Percentiles rank a stretch among this genome's conserved stretches.
Evolutionary conservation across 331 rosid species (phyloP).

Genomic region (Quercus phellos): DNA sequence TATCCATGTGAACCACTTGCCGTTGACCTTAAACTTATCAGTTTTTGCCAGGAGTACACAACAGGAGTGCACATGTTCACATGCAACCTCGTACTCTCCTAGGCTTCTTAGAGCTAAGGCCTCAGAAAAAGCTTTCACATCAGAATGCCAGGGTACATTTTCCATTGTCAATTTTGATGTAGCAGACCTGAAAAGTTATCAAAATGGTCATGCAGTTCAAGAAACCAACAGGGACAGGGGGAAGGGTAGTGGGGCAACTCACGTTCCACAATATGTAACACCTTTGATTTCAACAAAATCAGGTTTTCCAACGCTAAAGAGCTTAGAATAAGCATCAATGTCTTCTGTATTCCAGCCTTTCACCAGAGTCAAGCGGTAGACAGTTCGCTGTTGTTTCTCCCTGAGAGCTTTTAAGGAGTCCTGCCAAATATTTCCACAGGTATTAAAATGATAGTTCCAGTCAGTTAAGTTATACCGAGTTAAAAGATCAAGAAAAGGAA

Average conservation of each 20-base stretch:
- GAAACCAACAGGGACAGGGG: conserved; percentile 10
- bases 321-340: conserved; percentile 79
- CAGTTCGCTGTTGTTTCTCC: conserved; percentile 93
- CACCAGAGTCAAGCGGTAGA: conserved; percentile 87
- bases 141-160: conserved; percentile 98
- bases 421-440: conserved; percentile 37
- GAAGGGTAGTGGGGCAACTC: conserved; percentile 29
- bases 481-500: not conserved
- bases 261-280: conserved; percentile 97
- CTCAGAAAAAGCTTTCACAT: conserved; percentile 85
- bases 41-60: conserved; percentile 88
- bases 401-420: conserved; percentile 76
- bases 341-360: conserved; percentile 97
- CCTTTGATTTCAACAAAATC: conserved; percentile 97
- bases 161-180: conserved; percentile 97
- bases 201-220: conserved; percentile 20
- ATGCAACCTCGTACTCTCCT: conserved; percentile 87
- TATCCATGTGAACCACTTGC: conserved; percentile 94
- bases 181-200: conserved; percentile 53
- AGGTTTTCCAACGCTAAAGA: conserved; percentile 75
- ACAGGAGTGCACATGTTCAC: conserved; percentile 95
- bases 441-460: conserved; percentile 5
- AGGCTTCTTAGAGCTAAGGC: conserved; percentile 69
- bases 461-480: not conserved
- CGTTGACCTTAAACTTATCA: conserved; percentile 74